Base-by-base conservation (phyloP, 2,329 filamentous ascomycete species). In the Aurifilum marmelostoma region DNA sequence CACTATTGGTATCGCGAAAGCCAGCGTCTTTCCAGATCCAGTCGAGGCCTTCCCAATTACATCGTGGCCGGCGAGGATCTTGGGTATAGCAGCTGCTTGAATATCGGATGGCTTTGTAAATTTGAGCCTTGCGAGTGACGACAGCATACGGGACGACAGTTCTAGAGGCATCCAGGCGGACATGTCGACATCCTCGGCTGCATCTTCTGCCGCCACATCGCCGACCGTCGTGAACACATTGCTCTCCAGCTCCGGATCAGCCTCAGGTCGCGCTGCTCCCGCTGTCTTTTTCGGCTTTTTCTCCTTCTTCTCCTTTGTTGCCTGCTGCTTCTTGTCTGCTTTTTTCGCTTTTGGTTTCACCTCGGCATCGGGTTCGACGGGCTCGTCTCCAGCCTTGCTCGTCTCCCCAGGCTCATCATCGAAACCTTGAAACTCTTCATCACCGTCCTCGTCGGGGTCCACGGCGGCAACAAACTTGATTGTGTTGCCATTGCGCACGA, bases 31-130 rank as follows among this genome's bases (percentile, higher is more conserved):
- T 74, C 96, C 96, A 18, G 96, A 98, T 73, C 96, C 96, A 0
- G 96, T 99, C 14, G 95, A 91, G 1, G 96, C 96, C 81, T 99
- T 99, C 56, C 96, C 96, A 72, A 99, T 92, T 21, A 98, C 91
- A 79, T 99, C 95, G 77, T 92, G 92, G 0, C 95, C 95, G 7
- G 88, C 87, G 27, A 95, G 78, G 60, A 97, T 92, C 66, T 92
- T 87, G 0, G 96, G 94, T 74, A 99, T 97, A 0, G 92, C 85
- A 43, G 88, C 85, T 27, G 84, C 81, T 78, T 99, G 96, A 69
- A 99, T 97, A 0, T 87, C 80, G 0, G 94, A 97, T 0, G 96
- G 96, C 69, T 88, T 89, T 5, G 86, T 77, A 77, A 98, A 98
- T 69, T 91, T 91, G 71, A 98, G 83, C 73, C 89, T 91, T 2